Evolutionary conservation across 768 basidiomycete species (phyloP).

Genomic region (Lactifluus rugatus): DNA sequence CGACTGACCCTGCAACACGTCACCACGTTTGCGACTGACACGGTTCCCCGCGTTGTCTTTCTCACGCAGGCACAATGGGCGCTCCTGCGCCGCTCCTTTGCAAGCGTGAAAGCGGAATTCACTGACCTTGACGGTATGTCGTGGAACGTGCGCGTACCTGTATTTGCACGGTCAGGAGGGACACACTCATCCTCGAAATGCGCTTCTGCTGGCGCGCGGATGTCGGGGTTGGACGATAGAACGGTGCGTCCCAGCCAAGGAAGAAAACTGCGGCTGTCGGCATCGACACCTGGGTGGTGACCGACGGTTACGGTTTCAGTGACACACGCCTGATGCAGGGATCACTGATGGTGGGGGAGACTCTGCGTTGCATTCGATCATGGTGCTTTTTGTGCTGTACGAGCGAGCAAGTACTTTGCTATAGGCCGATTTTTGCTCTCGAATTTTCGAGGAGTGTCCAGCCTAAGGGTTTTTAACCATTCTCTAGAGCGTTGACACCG

Average conservation of each 20-base stretch:
- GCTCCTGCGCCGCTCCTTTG: constrained; percentile 34
- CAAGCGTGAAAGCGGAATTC: constrained; percentile 50
- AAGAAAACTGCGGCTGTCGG: background rate
- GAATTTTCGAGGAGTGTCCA: too few relatives aligned
- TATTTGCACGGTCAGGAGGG: background rate
- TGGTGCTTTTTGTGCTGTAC: background rate
- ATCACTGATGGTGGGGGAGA: background rate
- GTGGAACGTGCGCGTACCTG: constrained; percentile 30
- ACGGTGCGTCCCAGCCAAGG: constrained; percentile 4
- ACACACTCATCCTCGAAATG: background rate
- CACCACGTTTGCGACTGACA: background rate
- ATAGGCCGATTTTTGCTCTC: background rate
- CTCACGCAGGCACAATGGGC: constrained; percentile 26
- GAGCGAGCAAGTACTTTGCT: background rate
- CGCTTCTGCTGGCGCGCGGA: background rate
- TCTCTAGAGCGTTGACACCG: too few relatives aligned
- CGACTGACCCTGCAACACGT: too few relatives aligned
- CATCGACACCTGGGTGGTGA: background rate
- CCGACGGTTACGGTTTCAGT: background rate
- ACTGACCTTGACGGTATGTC: constrained; percentile 50
- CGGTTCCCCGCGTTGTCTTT: background rate
- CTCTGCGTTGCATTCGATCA: background rate
- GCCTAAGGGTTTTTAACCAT: too few relatives aligned
- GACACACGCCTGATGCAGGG: background rate
- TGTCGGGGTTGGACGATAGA: background rate